These are phyloP conservation scores for Podaxis pistillaris DNA, from an alignment of 768 basidiomycete genomes.

Conservation along the genomic window DNA sequence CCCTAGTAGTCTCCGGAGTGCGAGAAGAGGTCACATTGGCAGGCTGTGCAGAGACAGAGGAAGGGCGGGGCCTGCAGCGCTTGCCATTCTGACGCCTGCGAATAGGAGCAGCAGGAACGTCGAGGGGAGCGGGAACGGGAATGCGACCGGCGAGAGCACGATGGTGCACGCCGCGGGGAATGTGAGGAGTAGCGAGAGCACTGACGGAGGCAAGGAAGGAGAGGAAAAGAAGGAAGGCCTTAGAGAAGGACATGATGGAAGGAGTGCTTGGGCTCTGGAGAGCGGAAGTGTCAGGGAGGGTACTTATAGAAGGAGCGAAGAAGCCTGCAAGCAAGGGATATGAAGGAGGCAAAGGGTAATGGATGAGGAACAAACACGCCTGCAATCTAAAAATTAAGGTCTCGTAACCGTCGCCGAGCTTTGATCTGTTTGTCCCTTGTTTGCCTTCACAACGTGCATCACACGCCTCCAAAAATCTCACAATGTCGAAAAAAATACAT, in stretches of 20 bases:
- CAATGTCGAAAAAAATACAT: background rate
- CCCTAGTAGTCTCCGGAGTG: conserved; percentile 20
- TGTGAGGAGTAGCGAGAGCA: conserved; percentile 42
- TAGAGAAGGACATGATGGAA: conserved; percentile 39
- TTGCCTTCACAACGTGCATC: conserved; percentile 13
- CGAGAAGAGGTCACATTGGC: background rate
- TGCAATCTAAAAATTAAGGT: background rate
- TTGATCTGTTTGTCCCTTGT: conserved; percentile 10
- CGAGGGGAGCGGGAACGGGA: conserved; percentile 29
- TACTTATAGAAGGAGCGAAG: conserved; percentile 9
- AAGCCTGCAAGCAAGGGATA: background rate
- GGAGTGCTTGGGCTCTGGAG: conserved; percentile 10
- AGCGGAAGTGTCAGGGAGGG: conserved; percentile 7
- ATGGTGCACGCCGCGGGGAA: conserved; percentile 37
- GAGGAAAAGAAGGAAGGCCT: conserved; percentile 42
- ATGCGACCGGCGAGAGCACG: conserved; percentile 44
- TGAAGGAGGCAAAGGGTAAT: background rate
- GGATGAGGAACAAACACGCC: background rate
- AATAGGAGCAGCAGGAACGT: conserved; percentile 20
- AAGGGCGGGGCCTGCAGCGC: conserved; percentile 37
- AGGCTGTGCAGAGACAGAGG: conserved; percentile 18
- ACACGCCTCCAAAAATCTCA: background rate
- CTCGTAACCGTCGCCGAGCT: background rate
- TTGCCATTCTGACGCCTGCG: conserved; percentile 31
- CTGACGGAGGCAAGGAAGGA: conserved; percentile 37